Conservation (phyloP, 495 filamentous ascomycete species). For the Aspergillus conjunctus region DNA sequence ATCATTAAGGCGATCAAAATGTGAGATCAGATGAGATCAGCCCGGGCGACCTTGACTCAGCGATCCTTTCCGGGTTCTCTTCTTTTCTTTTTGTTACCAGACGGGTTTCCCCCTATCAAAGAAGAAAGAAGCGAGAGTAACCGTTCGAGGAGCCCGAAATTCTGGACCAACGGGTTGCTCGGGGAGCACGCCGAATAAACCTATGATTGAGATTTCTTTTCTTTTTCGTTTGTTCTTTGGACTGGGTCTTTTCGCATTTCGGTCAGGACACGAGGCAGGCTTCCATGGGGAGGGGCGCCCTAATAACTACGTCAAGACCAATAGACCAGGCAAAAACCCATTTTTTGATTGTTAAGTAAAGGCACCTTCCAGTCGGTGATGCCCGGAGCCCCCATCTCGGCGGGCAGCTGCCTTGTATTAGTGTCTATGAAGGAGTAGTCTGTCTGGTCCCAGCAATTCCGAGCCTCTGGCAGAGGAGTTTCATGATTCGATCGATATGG, state of each 20-base stretch:
- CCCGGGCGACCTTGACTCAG: neutral
- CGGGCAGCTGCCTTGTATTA: slow-evolving; percentile 7
- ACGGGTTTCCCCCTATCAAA: neutral
- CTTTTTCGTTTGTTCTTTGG: slow-evolving; percentile 8
- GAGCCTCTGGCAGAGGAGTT: neutral
- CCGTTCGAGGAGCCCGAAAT: slow-evolving; percentile 14
- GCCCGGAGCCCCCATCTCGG: slow-evolving; percentile 16
- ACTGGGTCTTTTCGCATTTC: neutral
- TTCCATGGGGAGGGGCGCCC: slow-evolving; percentile 14
- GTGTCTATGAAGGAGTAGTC: too few species aligned
- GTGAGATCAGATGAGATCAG: slow-evolving; percentile 15
- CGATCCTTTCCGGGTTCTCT: slow-evolving; percentile 5
- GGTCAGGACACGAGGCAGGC: slow-evolving; percentile 13
- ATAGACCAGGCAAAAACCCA: slow-evolving; percentile 12
- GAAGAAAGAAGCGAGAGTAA: slow-evolving; percentile 6
- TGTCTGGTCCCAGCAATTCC: slow-evolving; percentile 9
- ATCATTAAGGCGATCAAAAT: slow-evolving; percentile 22
- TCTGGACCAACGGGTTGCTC: slow-evolving; percentile 14
- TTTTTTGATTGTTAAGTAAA: slow-evolving; percentile 17
- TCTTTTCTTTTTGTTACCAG: neutral
- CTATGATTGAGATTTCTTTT: neutral
- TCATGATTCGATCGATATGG: neutral
- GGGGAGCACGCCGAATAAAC: slow-evolving; percentile 9
- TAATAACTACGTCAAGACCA: slow-evolving; percentile 10
- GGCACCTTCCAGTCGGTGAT: slow-evolving; percentile 18